Base-by-base conservation (phyloP, 2,329 filamentous ascomycete genomes). In the Pestalotiopsis sp. region DNA sequence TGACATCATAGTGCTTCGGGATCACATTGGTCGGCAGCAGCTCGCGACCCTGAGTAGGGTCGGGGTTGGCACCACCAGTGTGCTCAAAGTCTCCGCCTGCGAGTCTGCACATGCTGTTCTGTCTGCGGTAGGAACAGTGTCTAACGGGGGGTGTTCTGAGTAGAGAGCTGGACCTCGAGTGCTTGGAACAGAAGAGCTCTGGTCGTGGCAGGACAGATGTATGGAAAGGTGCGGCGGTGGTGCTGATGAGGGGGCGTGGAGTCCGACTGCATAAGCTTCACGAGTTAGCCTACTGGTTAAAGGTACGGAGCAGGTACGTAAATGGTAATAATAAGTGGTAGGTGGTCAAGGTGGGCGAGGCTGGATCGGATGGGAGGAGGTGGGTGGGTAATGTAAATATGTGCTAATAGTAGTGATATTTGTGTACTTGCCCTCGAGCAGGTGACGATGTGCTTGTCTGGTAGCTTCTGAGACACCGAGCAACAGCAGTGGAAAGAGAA, bases 11-110 rank as follows among this genome's bases (percentile, higher is more conserved):
- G 83, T 98, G 94, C 52, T 86, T 82, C n/a, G 95, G 94, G 79
- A 95, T 92, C 75, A 98, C 94, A 77, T 98, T 97, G 81, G 91
- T 90, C 65, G 95, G 96, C 74, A 98, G 86, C 72, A 98, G 91
- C 84, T 97, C 92, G 75, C 95, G 91, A 56, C 73, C 75, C 67
- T 71, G 40, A 56, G 87, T 86, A 65, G 86, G 81, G 73, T 91
- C 84, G 77, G 90, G 85, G 71, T 87, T 82, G 74, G 85, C 87
- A 73, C 86, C 83, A 70, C 83, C 84, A 66, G 85, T 83, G 70
- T 81, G 82, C 70, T 88, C 86, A 62, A 80, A 81, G 71, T 87
- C 88, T 73, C 83, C 84, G 73, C 83, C 84, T 67, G 85, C 83
- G 70, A 87, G 82, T 78, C 87, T 88, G 81, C 91, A 93, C 90